Conservation (phyloP, 768 basidiomycete genomes). For the Leccinum uliginosum region DNA sequence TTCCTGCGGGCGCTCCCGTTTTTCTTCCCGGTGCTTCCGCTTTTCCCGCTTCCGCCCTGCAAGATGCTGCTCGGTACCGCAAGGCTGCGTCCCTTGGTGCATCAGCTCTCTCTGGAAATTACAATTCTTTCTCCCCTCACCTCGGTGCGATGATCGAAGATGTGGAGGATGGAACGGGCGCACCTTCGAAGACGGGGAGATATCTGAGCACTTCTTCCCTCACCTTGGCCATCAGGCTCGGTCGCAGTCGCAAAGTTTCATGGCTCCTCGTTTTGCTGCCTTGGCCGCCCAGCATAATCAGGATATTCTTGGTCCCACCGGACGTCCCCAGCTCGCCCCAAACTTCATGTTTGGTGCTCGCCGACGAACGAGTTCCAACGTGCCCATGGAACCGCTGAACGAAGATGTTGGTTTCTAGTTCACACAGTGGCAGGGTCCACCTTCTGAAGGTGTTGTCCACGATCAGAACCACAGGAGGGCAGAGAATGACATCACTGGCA, state of each 20-base stretch:
- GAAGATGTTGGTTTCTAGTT: conserved; percentile 83
- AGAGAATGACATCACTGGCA: conserved; percentile 75
- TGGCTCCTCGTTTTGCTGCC: conserved; percentile 85
- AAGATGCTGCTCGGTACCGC: conserved; percentile 64
- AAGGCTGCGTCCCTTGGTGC: conserved; percentile 75
- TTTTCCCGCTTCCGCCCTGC: conserved; percentile 43
- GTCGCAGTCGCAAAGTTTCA: conserved; percentile 78
- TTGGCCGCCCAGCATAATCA: conserved; percentile 68
- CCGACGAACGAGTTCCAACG: conserved; percentile 45
- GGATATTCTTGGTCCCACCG: conserved; percentile 63
- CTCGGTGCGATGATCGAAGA: conserved; percentile 84
- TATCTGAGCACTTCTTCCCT: conserved; percentile 52
- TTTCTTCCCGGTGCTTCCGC: conserved; percentile 67
- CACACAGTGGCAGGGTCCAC: conserved; percentile 56
- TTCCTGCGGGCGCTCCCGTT: conserved; percentile 64
- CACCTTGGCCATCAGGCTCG: conserved; percentile 59
- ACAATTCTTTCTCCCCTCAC: conserved; percentile 72
- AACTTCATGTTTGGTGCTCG: conserved; percentile 83
- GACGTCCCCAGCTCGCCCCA: conserved; percentile 88
- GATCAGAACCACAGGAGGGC: conserved; percentile 49
- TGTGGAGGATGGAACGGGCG: conserved; percentile 55
- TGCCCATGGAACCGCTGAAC: conserved; percentile 64
- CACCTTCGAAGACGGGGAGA: conserved; percentile 73
- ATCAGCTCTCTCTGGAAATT: conserved; percentile 52
- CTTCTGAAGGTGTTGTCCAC: conserved; percentile 22